Percentiles rank a stretch among this genome's conserved stretches.
These are phyloP conservation scores for Beta vulgaris DNA, from an alignment of 148 eudicot species.

Conservation along the genomic window DNA sequence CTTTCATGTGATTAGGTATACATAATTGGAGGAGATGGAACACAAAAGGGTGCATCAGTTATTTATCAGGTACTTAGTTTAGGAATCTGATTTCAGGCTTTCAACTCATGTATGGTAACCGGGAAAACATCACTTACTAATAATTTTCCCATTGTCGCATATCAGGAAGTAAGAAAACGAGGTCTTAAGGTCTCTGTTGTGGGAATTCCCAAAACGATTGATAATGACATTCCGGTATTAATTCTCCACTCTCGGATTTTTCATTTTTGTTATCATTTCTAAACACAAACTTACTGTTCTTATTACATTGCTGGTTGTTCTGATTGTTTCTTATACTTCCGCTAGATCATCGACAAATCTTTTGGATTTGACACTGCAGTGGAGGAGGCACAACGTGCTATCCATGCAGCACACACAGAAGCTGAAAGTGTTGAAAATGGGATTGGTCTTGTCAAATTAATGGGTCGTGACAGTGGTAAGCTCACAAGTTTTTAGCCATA, in stretches of 20 bases:
- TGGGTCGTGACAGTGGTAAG: constrained; percentile 89
- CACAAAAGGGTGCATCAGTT: constrained; percentile 81
- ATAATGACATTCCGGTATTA: constrained; percentile 87
- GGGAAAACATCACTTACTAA: neutral
- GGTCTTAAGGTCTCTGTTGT: constrained; percentile 76
- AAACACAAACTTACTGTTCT: neutral
- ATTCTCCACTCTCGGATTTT: constrained; percentile 1
- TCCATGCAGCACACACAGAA: constrained; percentile 86
- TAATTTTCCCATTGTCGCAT: neutral
- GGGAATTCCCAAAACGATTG: constrained; percentile 88
- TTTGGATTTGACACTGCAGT: constrained; percentile 95
- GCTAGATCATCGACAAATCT: constrained; percentile 82
- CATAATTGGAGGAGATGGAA: constrained; percentile 94
- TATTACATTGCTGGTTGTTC: neutral
- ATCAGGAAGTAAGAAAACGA: constrained; percentile 72
- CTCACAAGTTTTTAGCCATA: neutral
- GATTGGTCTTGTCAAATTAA: constrained; percentile 81
- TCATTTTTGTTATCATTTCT: neutral
- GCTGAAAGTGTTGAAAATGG: constrained; percentile 77
- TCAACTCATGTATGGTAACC: neutral
- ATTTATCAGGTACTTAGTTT: constrained; percentile 60
- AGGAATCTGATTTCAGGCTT: neutral
- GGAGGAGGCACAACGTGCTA: constrained; percentile 94
- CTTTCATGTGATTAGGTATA: constrained; percentile 54
- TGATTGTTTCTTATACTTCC: neutral